phyloP scores from a whole-genome alignment of 805 yeast genomes.

The Kuraishia floccosa region DNA sequence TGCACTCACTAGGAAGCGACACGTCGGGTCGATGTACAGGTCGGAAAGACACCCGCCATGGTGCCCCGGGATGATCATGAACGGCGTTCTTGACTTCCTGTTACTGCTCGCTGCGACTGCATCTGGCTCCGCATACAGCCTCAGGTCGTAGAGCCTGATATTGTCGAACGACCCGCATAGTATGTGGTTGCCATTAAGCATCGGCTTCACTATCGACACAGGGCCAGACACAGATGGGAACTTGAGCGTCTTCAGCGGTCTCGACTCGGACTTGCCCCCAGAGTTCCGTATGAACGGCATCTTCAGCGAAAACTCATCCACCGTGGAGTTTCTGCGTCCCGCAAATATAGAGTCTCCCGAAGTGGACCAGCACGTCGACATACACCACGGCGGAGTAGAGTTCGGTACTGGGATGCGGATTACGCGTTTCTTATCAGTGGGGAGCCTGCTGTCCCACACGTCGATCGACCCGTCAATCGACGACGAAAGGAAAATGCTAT shows the following conservation, averaged over 20 bases:
- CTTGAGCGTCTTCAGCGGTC: slow-evolving; percentile 43
- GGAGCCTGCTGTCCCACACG: slow-evolving; percentile 68
- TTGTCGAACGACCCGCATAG: slow-evolving; percentile 89
- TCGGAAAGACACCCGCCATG: slow-evolving; percentile 85
- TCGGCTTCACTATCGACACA: slow-evolving; percentile 64
- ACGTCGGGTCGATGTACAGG: slow-evolving; percentile 74
- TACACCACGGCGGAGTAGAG: slow-evolving; percentile 89
- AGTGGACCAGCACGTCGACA: slow-evolving; percentile 78
- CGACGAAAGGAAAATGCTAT: slow-evolving; percentile 61
- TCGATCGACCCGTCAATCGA: slow-evolving; percentile 74
- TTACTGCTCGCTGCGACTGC: slow-evolving; percentile 9
- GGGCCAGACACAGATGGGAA: slow-evolving; percentile 89
- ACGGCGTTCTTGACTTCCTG: slow-evolving; percentile 43
- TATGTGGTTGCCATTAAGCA: slow-evolving; percentile 73
- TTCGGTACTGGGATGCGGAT: slow-evolving; percentile 32
- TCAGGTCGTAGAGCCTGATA: slow-evolving; percentile 73
- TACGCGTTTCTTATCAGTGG: slow-evolving; percentile 9
- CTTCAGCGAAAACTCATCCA: slow-evolving; percentile 63
- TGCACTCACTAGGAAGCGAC: slow-evolving; percentile 79
- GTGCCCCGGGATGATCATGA: slow-evolving; percentile 89
- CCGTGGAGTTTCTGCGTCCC: slow-evolving; percentile 83
- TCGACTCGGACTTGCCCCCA: slow-evolving; percentile 11
- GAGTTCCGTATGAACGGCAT: slow-evolving; percentile 35
- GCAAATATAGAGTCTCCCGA: slow-evolving; percentile 72
- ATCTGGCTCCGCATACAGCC: slow-evolving; percentile 22